These are phyloP conservation scores for Lachancea lanzarotensis DNA, from an alignment of 805 yeast species.

Conservation along the genomic window DNA sequence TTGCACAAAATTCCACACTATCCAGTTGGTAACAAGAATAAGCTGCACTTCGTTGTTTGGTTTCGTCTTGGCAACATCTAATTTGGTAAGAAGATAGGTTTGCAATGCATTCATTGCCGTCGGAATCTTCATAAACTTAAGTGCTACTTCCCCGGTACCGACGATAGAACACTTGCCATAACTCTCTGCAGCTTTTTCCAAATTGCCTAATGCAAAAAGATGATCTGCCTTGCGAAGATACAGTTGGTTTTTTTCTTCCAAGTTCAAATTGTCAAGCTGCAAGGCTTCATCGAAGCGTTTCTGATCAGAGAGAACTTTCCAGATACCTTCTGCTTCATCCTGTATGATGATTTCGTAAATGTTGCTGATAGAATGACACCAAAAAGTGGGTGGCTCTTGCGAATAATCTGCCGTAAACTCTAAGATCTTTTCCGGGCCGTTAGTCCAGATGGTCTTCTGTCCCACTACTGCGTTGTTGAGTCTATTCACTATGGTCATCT, in stretches of 20 bases:
- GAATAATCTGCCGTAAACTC: slow-evolving; percentile 47
- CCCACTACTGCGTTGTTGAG: slow-evolving; percentile 44
- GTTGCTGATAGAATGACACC: slow-evolving; percentile 59
- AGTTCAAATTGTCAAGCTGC: slow-evolving; percentile 29
- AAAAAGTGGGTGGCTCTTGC: slow-evolving; percentile 44
- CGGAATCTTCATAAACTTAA: slow-evolving; percentile 43
- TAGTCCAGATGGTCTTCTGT: slow-evolving; percentile 35
- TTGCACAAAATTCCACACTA: slow-evolving; percentile 32
- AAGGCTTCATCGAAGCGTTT: slow-evolving; percentile 63
- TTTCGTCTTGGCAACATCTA: slow-evolving; percentile 27
- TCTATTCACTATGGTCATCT: slow-evolving; percentile 43
- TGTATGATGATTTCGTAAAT: slow-evolving; percentile 68
- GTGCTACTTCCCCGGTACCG: slow-evolving; percentile 64
- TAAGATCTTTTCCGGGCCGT: slow-evolving; percentile 33
- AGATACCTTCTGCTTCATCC: slow-evolving; percentile 66
- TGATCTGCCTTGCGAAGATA: slow-evolving; percentile 49
- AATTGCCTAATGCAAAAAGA: slow-evolving; percentile 31
- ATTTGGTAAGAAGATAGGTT: slow-evolving; percentile 40
- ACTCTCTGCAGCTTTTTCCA: slow-evolving; percentile 43
- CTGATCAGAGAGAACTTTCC: slow-evolving; percentile 56
- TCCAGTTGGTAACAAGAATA: slow-evolving; percentile 33
- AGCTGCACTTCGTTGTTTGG: slow-evolving; percentile 26
- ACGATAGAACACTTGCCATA: slow-evolving; percentile 54
- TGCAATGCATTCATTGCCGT: slow-evolving; percentile 38
- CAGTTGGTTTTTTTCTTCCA: slow-evolving; percentile 43